A percentile compares a stretch with the other conserved stretches of the same genome.
Conservation (phyloP, 169 alveolate genomes). For the Cryptosporidium ryanae region DNA sequence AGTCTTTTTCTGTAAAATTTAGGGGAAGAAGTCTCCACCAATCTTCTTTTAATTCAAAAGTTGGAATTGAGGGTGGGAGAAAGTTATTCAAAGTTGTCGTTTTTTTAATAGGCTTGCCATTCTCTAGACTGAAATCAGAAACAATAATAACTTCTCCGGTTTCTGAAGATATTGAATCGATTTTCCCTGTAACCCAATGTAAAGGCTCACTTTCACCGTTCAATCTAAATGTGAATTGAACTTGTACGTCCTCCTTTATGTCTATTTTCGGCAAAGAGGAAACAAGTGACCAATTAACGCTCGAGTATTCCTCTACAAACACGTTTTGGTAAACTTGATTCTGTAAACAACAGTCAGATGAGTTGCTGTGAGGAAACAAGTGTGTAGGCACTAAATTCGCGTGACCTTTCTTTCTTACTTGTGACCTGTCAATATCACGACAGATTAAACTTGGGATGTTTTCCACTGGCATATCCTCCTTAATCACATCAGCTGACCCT, state of each 20-base stretch:
- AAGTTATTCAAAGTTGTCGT: constrained; percentile 21
- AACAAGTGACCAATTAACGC: constrained; percentile 29
- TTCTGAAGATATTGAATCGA: constrained; percentile 23
- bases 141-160: constrained; percentile 41
- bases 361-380: constrained; percentile 46
- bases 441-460: constrained; percentile 34
- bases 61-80: constrained; percentile 67
- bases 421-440: constrained; percentile 69
- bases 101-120: background rate
- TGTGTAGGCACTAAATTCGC: constrained; percentile 66
- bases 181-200: constrained; percentile 37
- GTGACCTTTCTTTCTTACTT: constrained; percentile 52
- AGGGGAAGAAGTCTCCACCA: constrained; percentile 67
- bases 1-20: constrained; percentile 8
- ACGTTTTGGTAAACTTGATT: constrained; percentile 57
- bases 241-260: constrained; percentile 22
- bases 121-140: background rate
- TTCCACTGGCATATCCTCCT: constrained; percentile 33
- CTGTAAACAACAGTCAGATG: constrained; percentile 62
- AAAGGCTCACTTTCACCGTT: background rate
- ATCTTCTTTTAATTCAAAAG: constrained; percentile 9
- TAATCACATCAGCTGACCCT: constrained; percentile 34
- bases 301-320: constrained; percentile 51
- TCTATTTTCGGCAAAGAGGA: constrained; percentile 49
- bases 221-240: constrained; percentile 30